Base-by-base conservation (phyloP, 2,329 filamentous ascomycete genomes). In the Xylariomycetidae sp. region DNA sequence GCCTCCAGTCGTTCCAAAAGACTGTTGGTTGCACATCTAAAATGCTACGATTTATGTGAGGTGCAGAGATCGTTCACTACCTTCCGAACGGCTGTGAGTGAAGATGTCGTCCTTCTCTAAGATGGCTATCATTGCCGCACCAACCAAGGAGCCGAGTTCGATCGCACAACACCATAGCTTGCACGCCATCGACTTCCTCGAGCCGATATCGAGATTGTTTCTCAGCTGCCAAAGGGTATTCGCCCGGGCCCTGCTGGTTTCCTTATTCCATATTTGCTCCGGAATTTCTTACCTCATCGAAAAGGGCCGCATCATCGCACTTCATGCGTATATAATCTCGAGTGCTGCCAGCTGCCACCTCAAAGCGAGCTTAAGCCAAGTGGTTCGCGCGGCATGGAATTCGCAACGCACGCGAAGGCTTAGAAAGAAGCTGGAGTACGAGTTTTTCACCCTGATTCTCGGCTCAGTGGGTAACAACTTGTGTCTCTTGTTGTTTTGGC, bases 401-500 rank as follows among this genome's bases (percentile, higher is more conserved):
- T 62, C 44, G 11, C 40, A 27, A 30, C 29, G 37, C 5, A 33
- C 40, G 13, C 42, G 52, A 36, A 52, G 48, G n/a, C 30, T 72
- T 25, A 58, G 66, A 25, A 69, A 64, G 41, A 68, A 66, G 43
- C 41, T 74, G 34, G 67, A 69, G 35, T 68, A 68, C 42, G 74
- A 77, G 50, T 64, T 77, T 36, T 68, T 66, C 37, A 57, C 66
- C 30, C 61, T 69, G 31, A 57, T 77, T 23, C 61, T 78, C 15
- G 72, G 72, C 4, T 62, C 65, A 5, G 62, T 67, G 16, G 64
- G 63, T 5, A 74, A 74, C 41, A 48, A 56, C 18, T 28, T 77
- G 35, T 61, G 69, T 40, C 50, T 76, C 19, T 28, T 75, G 38
- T 40, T 77, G 41, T 72, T 78, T 44, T 78, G 73, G 74, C 74